Base-by-base conservation (phyloP, 108 stramenopile genomes). In the Bacterosira constricta region DNA sequence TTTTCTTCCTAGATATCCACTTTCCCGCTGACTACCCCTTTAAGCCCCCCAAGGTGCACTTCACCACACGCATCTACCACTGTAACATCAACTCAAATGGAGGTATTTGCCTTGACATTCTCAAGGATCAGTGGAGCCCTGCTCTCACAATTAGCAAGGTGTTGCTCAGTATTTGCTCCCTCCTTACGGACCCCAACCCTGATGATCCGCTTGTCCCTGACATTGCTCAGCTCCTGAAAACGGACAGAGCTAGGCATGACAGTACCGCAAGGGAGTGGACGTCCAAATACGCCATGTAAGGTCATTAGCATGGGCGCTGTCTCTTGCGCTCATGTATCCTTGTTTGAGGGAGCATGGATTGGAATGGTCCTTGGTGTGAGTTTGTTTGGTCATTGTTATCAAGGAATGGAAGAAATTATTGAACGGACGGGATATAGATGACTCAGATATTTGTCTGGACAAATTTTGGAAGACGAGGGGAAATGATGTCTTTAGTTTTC, bases 81-180 rank as follows among this genome's bases (percentile, higher is more conserved):
- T 97, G 96, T 81, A 99, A 99, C 91, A 98, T 99, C 83, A 98
- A 99, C 87, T 89, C 94, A 51, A 97, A 98, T 82, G 98, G 98
- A 51, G 96, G 96, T 8, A 99, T 99, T 71, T 98, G 99, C 73
- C 90, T 99, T 69, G 99, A 99, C 69, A 99, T 99, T 76, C 89
- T 99, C 77, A 98, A 99, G 92, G 97, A 98, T 69, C 97, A 98
- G 86, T 99, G 99, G 99, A 95, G 93, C 55, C 99, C 99, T 52
- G 99, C 99, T 30, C 85, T 99, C 62, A 99, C 99, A 55, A 98
- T 98, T 59, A 85, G 83, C 91, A 99, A 99, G 90, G 99, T 99
- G 34, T 88, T 99, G 63, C 92, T 99, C 34, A 91, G 90, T 66
- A 99, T 99, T 79, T 99, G 98, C 80, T 96, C 94, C 73, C 90